Base-by-base conservation (phyloP, 345 rosid species). In the Sonneratia alba region DNA sequence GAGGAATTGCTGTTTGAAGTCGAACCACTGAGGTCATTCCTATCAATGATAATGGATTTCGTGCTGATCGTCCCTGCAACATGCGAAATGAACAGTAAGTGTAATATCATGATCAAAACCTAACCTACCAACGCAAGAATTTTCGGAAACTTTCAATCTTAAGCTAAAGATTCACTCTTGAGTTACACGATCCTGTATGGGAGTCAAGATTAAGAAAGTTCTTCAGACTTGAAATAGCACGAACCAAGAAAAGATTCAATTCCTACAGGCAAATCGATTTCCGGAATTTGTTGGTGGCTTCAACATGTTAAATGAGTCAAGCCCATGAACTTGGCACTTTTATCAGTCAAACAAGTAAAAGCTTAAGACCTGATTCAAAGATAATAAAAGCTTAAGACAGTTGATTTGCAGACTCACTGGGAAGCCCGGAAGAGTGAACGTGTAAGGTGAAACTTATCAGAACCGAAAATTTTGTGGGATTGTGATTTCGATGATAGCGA, bases 41-140 rank as follows among this genome's bases (percentile, higher is more conserved):
- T 85, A 42, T 82, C 84, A 48, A 78, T 55, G 75, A 85, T 81
- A 53, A 76, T 86, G 76, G 71, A 75, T 79, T 81, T 89, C 36
- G 87, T 38, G 77, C 32, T 27, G 32, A 81, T 83, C 70, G 70
- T 62, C 82, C 89, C 91, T 89, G 81, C 74, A 72, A 65, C 59
- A 13, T 14, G 16, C 4, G 10, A 66, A 66, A 76, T 45, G 43
- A 12, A 61, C 4, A 61, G 36, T 2, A 59, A 61, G 57, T 53
- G 6, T 16, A 2, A 53, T 19, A 19, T 8, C 13, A 27, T 11
- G 66, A 16, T 4, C 37, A 47, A 62, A 9, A 59, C 7, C 64
- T 6, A 21, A 6, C 2, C 32, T n/a, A 10, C 3, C 7, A 59
- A 21, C 34, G 3, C 64, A 59, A 66, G 21, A 57, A 67, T 73